phyloP scores from a whole-genome alignment of 2,329 filamentous ascomycete species.

The Aspergillus novoparasiticus region DNA sequence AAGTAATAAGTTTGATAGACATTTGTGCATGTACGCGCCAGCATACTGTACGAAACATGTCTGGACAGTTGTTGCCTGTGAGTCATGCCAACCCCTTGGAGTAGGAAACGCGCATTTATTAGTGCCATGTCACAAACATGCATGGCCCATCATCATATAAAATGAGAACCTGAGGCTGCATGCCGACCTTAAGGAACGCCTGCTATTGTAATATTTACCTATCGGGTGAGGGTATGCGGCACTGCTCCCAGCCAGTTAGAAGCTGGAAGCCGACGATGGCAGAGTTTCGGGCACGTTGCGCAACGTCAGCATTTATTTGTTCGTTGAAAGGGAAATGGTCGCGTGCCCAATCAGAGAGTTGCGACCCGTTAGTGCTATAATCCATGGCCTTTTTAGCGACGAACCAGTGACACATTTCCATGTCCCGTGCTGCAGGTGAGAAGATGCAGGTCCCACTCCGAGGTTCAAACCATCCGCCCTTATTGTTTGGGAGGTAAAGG shows the following conservation, averaged over 20 bases:
- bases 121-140: slow-evolving; percentile 1
- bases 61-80: background rate
- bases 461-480: background rate
- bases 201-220: background rate
- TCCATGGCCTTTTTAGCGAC: background rate
- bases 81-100: background rate
- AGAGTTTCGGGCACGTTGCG: slow-evolving; percentile 2
- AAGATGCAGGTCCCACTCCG: slow-evolving; percentile 1
- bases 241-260: background rate
- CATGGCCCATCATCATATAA: background rate
- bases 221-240: background rate
- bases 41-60: slow-evolving; percentile 1
- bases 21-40: background rate
- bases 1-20: background rate
- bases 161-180: background rate
- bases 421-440: slow-evolving; percentile 5
- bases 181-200: background rate
- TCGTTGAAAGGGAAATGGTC: slow-evolving; percentile 1
- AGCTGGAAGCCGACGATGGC: background rate
- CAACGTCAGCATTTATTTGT: slow-evolving; percentile 2
- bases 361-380: background rate
- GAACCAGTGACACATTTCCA: slow-evolving; percentile 5
- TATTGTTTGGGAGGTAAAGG: background rate
- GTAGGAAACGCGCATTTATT: background rate
- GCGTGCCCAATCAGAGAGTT: slow-evolving; percentile 4